Conservation (phyloP, 2,329 filamentous ascomycete genomes). For the Bipolaris bicolor region DNA sequence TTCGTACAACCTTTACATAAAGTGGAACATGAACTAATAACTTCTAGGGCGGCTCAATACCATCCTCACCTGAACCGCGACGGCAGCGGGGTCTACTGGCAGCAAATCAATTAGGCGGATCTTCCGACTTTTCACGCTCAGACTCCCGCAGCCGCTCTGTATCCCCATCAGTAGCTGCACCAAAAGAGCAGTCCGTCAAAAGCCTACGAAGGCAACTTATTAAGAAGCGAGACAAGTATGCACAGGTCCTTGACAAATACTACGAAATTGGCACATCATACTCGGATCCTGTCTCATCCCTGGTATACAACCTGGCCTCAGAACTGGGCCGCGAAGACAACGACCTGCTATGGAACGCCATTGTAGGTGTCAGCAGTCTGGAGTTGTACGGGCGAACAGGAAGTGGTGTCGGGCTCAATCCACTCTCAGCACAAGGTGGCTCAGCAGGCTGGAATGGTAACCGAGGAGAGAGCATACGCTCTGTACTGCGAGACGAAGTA, state of each 20-base stretch:
- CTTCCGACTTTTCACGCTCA: conserved; percentile 50
- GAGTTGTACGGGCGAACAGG: conserved; percentile 89
- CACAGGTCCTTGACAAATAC: conserved; percentile 77
- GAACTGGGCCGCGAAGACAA: conserved; percentile 97
- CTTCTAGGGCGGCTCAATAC: conserved; percentile 61
- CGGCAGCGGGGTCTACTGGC: conserved; percentile 64
- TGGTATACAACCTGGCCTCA: conserved; percentile 92
- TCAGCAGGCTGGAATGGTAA: conserved; percentile 79
- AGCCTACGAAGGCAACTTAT: conserved; percentile 75
- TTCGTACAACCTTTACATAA: conserved; percentile 52
- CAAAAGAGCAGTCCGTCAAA: conserved; percentile 70
- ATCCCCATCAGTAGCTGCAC: conserved; percentile 46
- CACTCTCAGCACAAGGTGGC: conserved; percentile 59
- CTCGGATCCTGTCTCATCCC: conserved; percentile 91
- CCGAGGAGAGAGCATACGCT: conserved; percentile 81
- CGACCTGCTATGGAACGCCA: conserved; percentile 91
- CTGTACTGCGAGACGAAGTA: conserved; percentile 90
- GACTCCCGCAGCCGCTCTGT: conserved; percentile 47
- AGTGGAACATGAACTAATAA: conserved; percentile 9
- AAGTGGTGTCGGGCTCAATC: conserved; percentile 73
- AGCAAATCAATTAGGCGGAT: conserved; percentile 39
- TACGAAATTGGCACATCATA: conserved; percentile 89
- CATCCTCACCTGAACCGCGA: conserved; percentile 69
- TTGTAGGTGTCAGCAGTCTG: conserved; percentile 92
- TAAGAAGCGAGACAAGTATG: conserved; percentile 77